phyloP scores from a whole-genome alignment of 2,329 filamentous ascomycete genomes.

The Pseudogymnoascus sp. region DNA sequence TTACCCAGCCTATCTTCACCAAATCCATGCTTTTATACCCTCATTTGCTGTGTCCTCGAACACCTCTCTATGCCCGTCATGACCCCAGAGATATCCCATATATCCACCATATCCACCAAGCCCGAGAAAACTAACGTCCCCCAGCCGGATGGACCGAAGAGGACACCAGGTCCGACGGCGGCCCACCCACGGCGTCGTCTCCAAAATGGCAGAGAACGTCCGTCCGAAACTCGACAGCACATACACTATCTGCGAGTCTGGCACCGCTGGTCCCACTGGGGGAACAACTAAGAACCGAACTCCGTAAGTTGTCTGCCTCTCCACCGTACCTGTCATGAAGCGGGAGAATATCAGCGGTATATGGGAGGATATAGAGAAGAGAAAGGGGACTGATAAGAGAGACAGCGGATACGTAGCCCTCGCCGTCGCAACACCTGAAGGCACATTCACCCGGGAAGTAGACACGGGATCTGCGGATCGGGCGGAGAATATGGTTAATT shows the following conservation, averaged over 20 bases:
- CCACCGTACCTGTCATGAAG: not conserved
- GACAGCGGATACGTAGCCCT: conserved; percentile 55
- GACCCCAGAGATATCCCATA: not conserved
- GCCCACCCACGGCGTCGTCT: conserved; percentile 54
- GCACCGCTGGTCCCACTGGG: conserved; percentile 58
- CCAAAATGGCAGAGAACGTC: conserved; percentile 49
- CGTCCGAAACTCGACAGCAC: conserved; percentile 48
- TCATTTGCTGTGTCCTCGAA: not conserved
- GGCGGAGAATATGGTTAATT: conserved; percentile 56
- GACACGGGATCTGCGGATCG: conserved; percentile 49
- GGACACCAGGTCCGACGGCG: conserved; percentile 46
- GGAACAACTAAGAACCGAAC: conserved; percentile 49
- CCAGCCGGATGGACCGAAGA: conserved; percentile 53
- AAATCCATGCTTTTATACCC: not conserved
- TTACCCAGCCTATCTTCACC: not conserved
- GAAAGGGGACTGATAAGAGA: not conserved
- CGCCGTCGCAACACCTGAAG: conserved; percentile 49
- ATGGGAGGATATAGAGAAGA: not conserved
- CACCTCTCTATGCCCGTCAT: not conserved
- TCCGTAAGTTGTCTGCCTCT: conserved; percentile 34
- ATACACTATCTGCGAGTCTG: conserved; percentile 53
- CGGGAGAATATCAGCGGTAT: not conserved
- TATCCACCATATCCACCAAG: not conserved
- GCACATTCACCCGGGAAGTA: conserved; percentile 46
- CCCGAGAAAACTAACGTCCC: not conserved